These are phyloP conservation scores for Termitomyces heimii DNA, from an alignment of 768 basidiomycete genomes.

Conservation along the genomic window DNA sequence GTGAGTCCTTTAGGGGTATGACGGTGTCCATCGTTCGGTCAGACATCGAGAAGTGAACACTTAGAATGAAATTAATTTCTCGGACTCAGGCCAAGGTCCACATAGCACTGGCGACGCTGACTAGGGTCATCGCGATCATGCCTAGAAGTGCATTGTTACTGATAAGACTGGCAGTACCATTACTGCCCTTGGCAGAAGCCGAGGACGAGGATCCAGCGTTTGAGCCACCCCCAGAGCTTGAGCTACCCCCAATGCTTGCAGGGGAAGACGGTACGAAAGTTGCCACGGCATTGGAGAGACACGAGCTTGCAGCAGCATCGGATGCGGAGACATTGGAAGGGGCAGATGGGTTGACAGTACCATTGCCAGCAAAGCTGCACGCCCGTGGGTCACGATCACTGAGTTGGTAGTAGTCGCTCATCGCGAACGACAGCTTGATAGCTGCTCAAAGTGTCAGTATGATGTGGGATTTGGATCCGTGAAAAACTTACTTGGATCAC, in stretches of 20 bases:
- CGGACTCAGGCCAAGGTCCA: constrained; percentile 32
- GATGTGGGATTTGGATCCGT: background rate
- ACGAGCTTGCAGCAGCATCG: constrained; percentile 56
- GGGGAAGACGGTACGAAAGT: constrained; percentile 57
- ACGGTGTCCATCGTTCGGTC: background rate
- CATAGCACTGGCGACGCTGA: constrained; percentile 34
- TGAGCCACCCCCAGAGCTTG: constrained; percentile 15
- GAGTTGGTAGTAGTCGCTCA: constrained; percentile 72
- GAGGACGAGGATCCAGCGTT: constrained; percentile 15
- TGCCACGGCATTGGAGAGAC: constrained; percentile 56
- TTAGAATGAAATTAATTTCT: background rate
- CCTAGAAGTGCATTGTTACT: constrained; percentile 29
- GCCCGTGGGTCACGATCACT: constrained; percentile 51
- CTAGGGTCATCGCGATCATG: constrained; percentile 26
- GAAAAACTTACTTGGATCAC: constrained; percentile 64
- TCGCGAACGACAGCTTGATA: constrained; percentile 76
- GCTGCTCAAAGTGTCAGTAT: constrained; percentile 30
- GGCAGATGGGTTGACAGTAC: constrained; percentile 58
- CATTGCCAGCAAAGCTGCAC: constrained; percentile 84
- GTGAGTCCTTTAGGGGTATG: background rate
- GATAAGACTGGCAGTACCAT: constrained; percentile 15
- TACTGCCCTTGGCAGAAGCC: constrained; percentile 10
- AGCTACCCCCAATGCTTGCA: constrained; percentile 19
- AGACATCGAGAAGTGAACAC: background rate
- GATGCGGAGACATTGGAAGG: constrained; percentile 44